Percentiles rank a stretch among this genome's conserved stretches.
Conservation (phyloP, 441 rosid genomes). For the Adansonia gregorii region DNA sequence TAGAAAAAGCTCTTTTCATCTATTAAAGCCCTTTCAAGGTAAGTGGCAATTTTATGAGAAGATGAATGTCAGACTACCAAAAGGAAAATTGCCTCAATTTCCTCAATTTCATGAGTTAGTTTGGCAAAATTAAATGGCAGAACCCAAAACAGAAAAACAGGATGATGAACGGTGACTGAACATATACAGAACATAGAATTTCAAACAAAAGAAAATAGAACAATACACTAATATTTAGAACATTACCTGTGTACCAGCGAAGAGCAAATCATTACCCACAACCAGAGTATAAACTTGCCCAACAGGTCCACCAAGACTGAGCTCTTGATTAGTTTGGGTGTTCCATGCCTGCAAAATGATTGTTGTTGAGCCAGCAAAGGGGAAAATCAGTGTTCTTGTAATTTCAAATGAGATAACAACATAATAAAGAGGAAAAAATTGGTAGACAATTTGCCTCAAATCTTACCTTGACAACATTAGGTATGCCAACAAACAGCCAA, state of each 20-base stretch:
- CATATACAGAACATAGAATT: constrained; percentile 11
- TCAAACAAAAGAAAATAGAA: constrained; percentile 13
- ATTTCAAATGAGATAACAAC: neutral
- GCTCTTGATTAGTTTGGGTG: constrained; percentile 52
- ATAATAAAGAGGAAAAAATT: neutral
- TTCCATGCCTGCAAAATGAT: constrained; percentile 40
- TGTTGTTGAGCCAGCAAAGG: neutral
- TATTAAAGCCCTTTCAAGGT: neutral
- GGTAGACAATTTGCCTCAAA: constrained; percentile 10
- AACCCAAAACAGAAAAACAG: constrained; percentile 1
- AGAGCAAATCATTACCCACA: constrained; percentile 74
- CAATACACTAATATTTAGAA: neutral
- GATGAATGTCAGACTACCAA: neutral
- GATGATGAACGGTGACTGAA: constrained; percentile 2
- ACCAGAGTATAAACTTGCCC: constrained; percentile 95
- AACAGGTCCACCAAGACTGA: constrained; percentile 91
- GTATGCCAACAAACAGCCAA: constrained; percentile 91
- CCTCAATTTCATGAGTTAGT: neutral
- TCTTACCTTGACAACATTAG: constrained; percentile 82
- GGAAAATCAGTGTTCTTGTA: constrained; percentile 6
- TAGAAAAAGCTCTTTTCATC: neutral
- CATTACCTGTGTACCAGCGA: constrained; percentile 93
- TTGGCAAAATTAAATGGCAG: constrained; percentile 7
- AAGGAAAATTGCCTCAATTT: neutral
- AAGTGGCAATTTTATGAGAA: neutral